phyloP scores from a whole-genome alignment of 345 rosid genomes.

The Turritis glabra region DNA sequence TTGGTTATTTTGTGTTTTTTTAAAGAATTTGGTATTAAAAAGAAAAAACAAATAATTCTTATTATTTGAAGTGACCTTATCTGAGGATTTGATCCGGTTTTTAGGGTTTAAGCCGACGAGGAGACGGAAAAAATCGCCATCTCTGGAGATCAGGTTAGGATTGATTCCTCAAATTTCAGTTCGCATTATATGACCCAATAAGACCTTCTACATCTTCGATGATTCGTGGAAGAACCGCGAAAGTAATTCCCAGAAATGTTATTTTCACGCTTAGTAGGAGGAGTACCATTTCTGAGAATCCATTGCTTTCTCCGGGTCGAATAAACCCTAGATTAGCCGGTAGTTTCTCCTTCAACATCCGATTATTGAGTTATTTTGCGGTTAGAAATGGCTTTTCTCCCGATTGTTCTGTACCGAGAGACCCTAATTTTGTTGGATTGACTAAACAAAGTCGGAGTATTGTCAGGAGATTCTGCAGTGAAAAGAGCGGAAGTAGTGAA shows the following conservation, averaged over 20 bases:
- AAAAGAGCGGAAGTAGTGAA: slow-evolving; percentile 34
- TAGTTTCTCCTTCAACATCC: slow-evolving; percentile 13
- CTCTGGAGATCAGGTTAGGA: slow-evolving; percentile 26
- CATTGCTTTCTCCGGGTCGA: slow-evolving; percentile 25
- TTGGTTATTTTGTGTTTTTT: too few species aligned
- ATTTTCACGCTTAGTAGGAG: slow-evolving; percentile 39
- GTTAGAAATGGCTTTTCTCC: slow-evolving; percentile 33
- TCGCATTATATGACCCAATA: slow-evolving; percentile 25
- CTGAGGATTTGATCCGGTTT: neutral
- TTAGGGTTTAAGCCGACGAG: slow-evolving; percentile 38
- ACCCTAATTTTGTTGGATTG: slow-evolving; percentile 18
- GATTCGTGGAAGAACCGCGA: slow-evolving; percentile 38
- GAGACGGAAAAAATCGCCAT: slow-evolving; percentile 19
- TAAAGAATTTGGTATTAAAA: too few species aligned
- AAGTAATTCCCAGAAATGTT: slow-evolving; percentile 43
- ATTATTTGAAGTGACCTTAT: too few species aligned
- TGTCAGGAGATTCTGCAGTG: slow-evolving; percentile 57
- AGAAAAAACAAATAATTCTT: too few species aligned
- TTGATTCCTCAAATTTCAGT: slow-evolving; percentile 5
- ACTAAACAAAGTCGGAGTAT: slow-evolving; percentile 17
- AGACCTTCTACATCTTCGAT: slow-evolving; percentile 20
- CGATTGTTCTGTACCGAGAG: slow-evolving; percentile 21
- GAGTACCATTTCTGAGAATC: slow-evolving; percentile 33
- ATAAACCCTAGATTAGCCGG: slow-evolving; percentile 26
- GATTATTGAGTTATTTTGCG: slow-evolving; percentile 23